Percentiles rank a stretch among this genome's conserved stretches.
Evolutionary conservation across 192 early-diverging fungal genomes (phyloP).

Genomic region (Linnemannia hyalina): DNA sequence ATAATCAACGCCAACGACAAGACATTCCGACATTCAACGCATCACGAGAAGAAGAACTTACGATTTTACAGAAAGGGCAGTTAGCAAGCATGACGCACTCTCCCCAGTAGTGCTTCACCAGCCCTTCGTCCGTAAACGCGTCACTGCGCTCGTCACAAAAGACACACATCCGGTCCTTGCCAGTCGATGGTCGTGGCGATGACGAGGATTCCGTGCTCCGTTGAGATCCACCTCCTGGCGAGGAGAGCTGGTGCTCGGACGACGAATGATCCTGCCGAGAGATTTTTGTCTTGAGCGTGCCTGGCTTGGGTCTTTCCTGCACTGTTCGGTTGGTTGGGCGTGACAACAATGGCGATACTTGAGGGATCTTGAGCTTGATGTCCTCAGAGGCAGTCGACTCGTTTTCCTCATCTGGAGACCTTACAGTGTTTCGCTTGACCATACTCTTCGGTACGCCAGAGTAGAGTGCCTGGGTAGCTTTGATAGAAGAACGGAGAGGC

Average conservation of each 20-base stretch:
- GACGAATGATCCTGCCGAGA: not conserved
- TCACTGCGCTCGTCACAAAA: constrained; percentile 79
- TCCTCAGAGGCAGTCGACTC: constrained; percentile 50
- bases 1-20: not conserved
- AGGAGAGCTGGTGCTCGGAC: not conserved
- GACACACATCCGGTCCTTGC: constrained; percentile 69
- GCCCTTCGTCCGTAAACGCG: constrained; percentile 74
- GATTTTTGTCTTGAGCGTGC: not conserved
- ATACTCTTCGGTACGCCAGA: constrained; percentile 26
- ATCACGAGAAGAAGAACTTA: constrained; percentile 50
- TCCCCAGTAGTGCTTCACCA: constrained; percentile 84
- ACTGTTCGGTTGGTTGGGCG: not conserved
- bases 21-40: not conserved
- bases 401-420: constrained; percentile 49
- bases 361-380: constrained; percentile 12
- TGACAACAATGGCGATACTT: not conserved
- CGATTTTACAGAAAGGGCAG: constrained; percentile 78
- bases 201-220: not conserved
- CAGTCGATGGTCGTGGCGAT: not conserved
- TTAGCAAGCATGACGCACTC: constrained; percentile 79
- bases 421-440: constrained; percentile 27
- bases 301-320: constrained; percentile 1
- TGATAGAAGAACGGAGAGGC: constrained; percentile 41
- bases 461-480: constrained; percentile 41
- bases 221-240: not conserved